Base-by-base conservation (phyloP, 2,329 filamentous ascomycete genomes). In the Fusarium staphyleae region DNA sequence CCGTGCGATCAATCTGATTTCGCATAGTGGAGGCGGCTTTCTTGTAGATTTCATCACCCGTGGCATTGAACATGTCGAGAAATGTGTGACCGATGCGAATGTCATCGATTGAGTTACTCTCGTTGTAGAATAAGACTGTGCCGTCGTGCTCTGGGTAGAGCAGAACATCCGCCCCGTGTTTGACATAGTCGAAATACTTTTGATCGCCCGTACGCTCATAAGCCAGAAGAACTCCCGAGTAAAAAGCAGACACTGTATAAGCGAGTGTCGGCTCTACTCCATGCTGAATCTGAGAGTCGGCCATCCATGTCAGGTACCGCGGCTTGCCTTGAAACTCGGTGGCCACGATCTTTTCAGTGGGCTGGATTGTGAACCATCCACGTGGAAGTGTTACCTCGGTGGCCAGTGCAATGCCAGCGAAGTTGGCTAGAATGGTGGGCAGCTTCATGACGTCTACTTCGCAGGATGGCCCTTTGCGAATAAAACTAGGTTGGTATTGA, bases 281-380 rank as follows among this genome's bases (percentile, higher is more conserved):
- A 33, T 67, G 64, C 44, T 61, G 64, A 19, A 67, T 67, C 28
- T 67, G 60, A 13, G 65, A 67, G 44, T 67, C 64, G 8, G 65
- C 65, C 65, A 67, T 67, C 64, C 65, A 67, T 9, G 64, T 67
- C 11, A 67, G 51, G 34, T 65, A 68, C 12, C 59, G 35, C n/a
- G 59, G 59, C 47, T 57, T 39, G 49, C 59, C 57, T 12, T 60
- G 28, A 16, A 57, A 52, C 5, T 52, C 32, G 11, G 35, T 19
- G 0, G 47, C 11, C 12, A 54, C 39, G 40, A 60, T 60, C 33
- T 52, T 57, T 18, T 55, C 37, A 0, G 46, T 41, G 3, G 59
- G 59, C 3, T 55, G 57, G 14, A 60, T 55, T 2, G 43, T 40
- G 35, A 57, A 56, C 57, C 59, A 62, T 32, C 59, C 59, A 2